Conservation (phyloP, 164 flowering plant genomes). For the Akebia trifoliata region DNA sequence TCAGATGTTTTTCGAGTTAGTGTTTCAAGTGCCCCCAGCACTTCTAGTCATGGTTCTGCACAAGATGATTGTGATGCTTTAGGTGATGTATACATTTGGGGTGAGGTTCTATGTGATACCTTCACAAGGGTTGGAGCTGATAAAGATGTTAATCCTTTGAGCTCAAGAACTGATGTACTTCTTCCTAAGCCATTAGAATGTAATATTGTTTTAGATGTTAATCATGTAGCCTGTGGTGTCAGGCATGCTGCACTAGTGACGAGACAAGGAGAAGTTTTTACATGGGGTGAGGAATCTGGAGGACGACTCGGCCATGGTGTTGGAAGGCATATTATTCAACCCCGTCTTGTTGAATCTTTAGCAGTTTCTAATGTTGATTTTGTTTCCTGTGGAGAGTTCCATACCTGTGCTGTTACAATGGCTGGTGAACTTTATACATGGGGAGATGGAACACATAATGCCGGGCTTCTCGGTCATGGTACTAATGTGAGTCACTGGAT, state of each 20-base stretch:
- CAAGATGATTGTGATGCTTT: slow-evolving; percentile 40
- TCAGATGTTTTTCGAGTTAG: slow-evolving; percentile 37
- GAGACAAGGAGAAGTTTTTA: slow-evolving; percentile 34
- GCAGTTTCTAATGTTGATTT: slow-evolving; percentile 27
- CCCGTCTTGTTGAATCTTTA: slow-evolving; percentile 34
- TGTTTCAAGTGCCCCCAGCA: slow-evolving; percentile 42
- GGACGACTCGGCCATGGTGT: slow-evolving; percentile 41
- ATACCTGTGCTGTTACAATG: slow-evolving; percentile 37
- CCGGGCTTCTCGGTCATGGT: slow-evolving; percentile 39
- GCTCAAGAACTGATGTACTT: slow-evolving; percentile 27
- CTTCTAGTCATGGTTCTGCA: slow-evolving; percentile 39
- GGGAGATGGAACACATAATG: slow-evolving; percentile 38
- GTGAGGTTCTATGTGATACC: slow-evolving; percentile 29
- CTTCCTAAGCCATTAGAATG: slow-evolving; percentile 34
- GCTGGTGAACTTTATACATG: slow-evolving; percentile 36
- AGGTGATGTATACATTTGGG: slow-evolving; percentile 39
- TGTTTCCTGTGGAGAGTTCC: slow-evolving; percentile 38
- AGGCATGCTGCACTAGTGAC: slow-evolving; percentile 34
- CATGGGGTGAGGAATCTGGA: slow-evolving; percentile 43
- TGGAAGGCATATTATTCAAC: slow-evolving; percentile 31
- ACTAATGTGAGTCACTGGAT: slow-evolving; percentile 35
- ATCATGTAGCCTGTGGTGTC: slow-evolving; percentile 34
- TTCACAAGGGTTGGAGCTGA: slow-evolving; percentile 18
- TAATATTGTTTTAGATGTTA: slow-evolving; percentile 32
- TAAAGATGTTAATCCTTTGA: slow-evolving; percentile 14